Evolutionary conservation across 2,329 filamentous ascomycete genomes (phyloP), one percentile per base, ranked within the genome.

Genomic region (Ophiostoma sp.): DNA sequence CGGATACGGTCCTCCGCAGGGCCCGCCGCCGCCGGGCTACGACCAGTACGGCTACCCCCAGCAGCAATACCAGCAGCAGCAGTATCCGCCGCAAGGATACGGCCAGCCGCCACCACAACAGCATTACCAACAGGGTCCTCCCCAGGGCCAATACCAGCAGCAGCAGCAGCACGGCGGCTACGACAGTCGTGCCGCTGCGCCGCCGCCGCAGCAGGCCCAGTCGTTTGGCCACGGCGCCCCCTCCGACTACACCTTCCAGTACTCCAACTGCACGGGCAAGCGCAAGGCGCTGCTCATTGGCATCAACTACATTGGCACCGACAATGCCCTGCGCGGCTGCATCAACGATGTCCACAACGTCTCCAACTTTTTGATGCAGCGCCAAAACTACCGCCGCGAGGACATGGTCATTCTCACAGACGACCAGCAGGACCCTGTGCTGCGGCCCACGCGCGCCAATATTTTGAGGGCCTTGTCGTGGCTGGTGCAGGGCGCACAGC

Each of bases 271-370:
- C 80, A 91, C 89, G 7, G 92, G 92, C 70, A 87, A 87, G 76
- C 87, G 92, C 78, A 93, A 93, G 84, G 92, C 92, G 8, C 83
- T 94, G 72, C 83, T 94, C 72, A 93, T 94, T 75, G 92, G 92
- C 70, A 93, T 94, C 85, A 94, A 94, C 85, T 94, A 94, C 84
- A 91, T 93, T 78, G 89, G 90, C 70, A 90, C 92, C 79, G 82
- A 89, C 28, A 91, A 89, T 68, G 90, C 93, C 84, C 87, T 94
- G 71, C 86, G 89, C 74, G 92, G 92, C 59, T 94, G 92, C 82
- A 93, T 94, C 86, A 94, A 94, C 82, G 92, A 94, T 80, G 91
- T 92, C 45, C 90, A 91, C 83, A 94, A 94, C 80, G 88, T 94
- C 82, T 93, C 91, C 42, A 83, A 83, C 72, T 94, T 93, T 81